Evolutionary conservation across 2,329 filamentous ascomycete species (phyloP), one percentile per base, ranked within the genome.

Genomic region (Septoria linicola): DNA sequence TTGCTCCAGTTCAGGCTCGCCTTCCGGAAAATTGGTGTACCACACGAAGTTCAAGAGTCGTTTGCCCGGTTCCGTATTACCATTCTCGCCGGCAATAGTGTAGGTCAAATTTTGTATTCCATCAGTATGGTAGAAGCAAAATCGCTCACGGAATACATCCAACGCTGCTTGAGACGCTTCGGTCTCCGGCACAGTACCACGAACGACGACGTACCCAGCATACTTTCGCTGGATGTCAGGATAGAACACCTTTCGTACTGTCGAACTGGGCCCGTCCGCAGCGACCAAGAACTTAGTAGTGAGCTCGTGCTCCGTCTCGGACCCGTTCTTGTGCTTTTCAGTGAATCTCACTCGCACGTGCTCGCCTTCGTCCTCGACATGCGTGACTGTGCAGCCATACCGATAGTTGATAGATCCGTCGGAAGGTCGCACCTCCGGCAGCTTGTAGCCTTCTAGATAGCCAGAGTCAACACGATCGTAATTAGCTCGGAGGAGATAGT

Each of bases 41-140:
- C 73, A 76, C 2, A 77, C 71, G 46, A 70, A 76, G 53, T 77
- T 77, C 40, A 77, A 63, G 4, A 74, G 68, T 4, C 72, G 70
- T n/a, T 72, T 58, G 3, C 71, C 72, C 0, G 66, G 64, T 13
- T 65, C 60, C 2, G 73, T 66, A 13, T 63, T 66, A 4, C 73
- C 73, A 37, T 72, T 62, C 30, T 69, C 64, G 2, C 70, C 70
- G 0, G 74, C 74, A 21, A 77, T 74, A 8, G 71, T 66, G 56
- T 76, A 76, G 3, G 68, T 70, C 7, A 72, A 61, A 31, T 72
- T 69, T 41, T 72, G 69, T 8, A 70, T 64, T 2, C 68, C 68
- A 14, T 54, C 50, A 46, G 63, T 52, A 42, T 72, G 70, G 57
- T 70, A 73, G 58, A 74, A 74, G 17, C 69, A 70, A 53, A 73